Percentiles rank a stretch among this genome's conserved stretches.
These are phyloP conservation scores for Russula foetens DNA, from an alignment of 768 basidiomycete species.

Conservation along the genomic window DNA sequence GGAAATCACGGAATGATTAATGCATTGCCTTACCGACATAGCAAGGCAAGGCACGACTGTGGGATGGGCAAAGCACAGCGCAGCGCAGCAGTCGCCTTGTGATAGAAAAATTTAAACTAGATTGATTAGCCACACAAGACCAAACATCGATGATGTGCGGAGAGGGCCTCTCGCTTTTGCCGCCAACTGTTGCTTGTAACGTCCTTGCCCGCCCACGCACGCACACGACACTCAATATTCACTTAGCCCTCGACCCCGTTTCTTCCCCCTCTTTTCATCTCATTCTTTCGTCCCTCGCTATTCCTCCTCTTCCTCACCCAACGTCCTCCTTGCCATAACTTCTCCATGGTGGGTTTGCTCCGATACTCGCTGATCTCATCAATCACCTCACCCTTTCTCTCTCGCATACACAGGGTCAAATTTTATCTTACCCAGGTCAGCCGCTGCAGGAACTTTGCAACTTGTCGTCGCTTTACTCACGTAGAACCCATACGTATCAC, in stretches of 20 bases:
- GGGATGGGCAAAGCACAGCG: no score
- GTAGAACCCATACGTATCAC: neutral
- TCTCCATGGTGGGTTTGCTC: constrained; percentile 3
- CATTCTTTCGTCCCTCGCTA: neutral
- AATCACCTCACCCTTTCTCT: neutral
- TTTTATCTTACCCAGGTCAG: constrained; percentile 71
- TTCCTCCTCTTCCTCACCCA: neutral
- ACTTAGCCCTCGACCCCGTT: constrained; percentile 11
- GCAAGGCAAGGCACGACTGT: no score
- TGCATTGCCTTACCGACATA: no score
- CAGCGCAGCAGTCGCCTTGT: no score
- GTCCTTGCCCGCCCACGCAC: constrained; percentile 1
- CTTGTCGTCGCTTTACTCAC: neutral
- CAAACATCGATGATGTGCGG: constrained; percentile 8
- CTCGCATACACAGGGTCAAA: constrained; percentile 60
- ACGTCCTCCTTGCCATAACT: neutral
- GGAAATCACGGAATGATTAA: no score
- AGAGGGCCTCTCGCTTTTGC: neutral
- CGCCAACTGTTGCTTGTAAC: neutral
- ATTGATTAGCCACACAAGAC: constrained; percentile 1
- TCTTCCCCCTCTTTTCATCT: neutral
- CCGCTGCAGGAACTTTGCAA: constrained; percentile 5
- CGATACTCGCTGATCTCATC: neutral
- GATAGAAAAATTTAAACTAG: neutral
- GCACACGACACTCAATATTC: constrained; percentile 9